Percentiles rank a stretch among this genome's conserved stretches.
phyloP scores from a whole-genome alignment of 148 eudicot genomes.

The Heliamphora exappendiculata region DNA sequence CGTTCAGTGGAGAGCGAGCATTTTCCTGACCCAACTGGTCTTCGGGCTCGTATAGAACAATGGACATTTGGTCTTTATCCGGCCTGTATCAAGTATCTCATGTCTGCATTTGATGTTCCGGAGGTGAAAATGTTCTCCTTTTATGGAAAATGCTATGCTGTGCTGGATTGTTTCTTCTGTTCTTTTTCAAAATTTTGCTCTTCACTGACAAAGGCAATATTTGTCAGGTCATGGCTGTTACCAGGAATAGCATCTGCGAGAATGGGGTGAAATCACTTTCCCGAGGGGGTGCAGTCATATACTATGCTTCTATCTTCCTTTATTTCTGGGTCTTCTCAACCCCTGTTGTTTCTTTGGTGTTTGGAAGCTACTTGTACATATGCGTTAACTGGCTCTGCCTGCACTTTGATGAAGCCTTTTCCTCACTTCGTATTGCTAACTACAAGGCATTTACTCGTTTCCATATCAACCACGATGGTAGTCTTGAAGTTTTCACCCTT shows the following conservation, averaged over 20 bases:
- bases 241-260: slow-evolving; percentile 85
- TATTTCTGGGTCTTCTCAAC: slow-evolving; percentile 98
- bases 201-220: background rate
- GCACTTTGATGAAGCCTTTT: slow-evolving; percentile 98
- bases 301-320: slow-evolving; percentile 94
- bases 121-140: slow-evolving; percentile 47
- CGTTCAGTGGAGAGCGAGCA: slow-evolving; percentile 87
- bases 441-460: slow-evolving; percentile 96
- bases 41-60: slow-evolving; percentile 85
- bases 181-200: background rate
- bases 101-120: slow-evolving; percentile 98
- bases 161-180: background rate
- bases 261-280: slow-evolving; percentile 72
- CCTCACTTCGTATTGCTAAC: slow-evolving; percentile 93
- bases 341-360: slow-evolving; percentile 89
- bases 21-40: slow-evolving; percentile 98
- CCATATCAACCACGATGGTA: slow-evolving; percentile 58
- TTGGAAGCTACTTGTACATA: slow-evolving; percentile 91
- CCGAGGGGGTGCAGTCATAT: slow-evolving; percentile 68
- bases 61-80: slow-evolving; percentile 99
- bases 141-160: background rate
- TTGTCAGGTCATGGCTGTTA: slow-evolving; percentile 91
- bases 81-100: slow-evolving; percentile 95
- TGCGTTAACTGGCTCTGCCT: slow-evolving; percentile 95
- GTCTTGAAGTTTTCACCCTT: slow-evolving; percentile 90